Evolutionary conservation across 2,329 filamentous ascomycete species (phyloP).

Genomic region (Teratosphaeria nubilosa): DNA sequence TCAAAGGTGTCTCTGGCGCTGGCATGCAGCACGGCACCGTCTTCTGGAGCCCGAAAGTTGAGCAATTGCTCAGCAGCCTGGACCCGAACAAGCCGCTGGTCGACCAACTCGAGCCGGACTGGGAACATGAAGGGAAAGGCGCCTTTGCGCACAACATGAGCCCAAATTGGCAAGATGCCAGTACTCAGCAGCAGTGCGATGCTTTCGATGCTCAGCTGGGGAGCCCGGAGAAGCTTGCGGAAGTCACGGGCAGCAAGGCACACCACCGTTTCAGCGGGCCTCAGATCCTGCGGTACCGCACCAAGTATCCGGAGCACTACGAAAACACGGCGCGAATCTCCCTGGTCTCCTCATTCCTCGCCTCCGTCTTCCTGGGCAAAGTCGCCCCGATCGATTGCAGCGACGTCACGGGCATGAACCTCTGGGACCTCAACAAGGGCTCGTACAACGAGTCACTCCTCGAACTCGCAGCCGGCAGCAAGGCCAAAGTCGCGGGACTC

Average conservation of each 20-base stretch:
- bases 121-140: constrained; percentile 31
- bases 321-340: constrained; percentile 73
- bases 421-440: constrained; percentile 77
- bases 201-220: constrained; percentile 69
- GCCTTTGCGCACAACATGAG: constrained; percentile 78
- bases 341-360: constrained; percentile 89
- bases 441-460: constrained; percentile 68
- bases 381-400: constrained; percentile 87
- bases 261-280: constrained; percentile 99
- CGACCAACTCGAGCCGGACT: constrained; percentile 52
- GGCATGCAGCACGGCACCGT: constrained; percentile 98
- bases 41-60: constrained; percentile 72
- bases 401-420: constrained; percentile 92
- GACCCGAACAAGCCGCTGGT: constrained; percentile 53
- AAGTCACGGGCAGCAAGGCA: constrained; percentile 79
- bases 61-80: constrained; percentile 51
- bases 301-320: constrained; percentile 73
- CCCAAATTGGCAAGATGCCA: constrained; percentile 97
- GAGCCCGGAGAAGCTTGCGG: constrained; percentile 56
- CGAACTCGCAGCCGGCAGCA: constrained; percentile 58
- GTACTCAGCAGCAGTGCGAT: constrained; percentile 86
- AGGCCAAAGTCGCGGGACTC: constrained; percentile 52
- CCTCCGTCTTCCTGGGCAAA: constrained; percentile 74
- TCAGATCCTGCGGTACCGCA: constrained; percentile 82
- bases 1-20: constrained; percentile 78